Conservation (phyloP, 2,329 filamentous ascomycete species). For the Aspergillus phoenicis region DNA sequence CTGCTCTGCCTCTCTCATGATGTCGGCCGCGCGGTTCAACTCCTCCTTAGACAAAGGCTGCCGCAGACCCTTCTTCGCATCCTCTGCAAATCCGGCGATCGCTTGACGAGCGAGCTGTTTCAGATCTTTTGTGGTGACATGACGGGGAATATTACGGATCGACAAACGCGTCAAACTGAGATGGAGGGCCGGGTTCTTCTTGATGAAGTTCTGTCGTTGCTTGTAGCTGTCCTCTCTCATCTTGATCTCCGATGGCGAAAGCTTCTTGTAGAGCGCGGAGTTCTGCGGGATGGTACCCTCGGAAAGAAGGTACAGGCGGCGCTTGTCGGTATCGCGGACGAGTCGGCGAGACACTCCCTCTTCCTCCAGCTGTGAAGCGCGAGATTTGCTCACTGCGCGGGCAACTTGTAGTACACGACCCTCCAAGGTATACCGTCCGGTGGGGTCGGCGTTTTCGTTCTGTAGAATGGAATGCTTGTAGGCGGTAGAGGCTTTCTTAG, state of each 20-base stretch:
- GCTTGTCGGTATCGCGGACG: conserved; percentile 80
- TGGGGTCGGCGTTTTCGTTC: conserved; percentile 77
- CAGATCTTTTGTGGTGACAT: conserved; percentile 80
- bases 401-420: conserved; percentile 83
- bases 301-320: conserved; percentile 80
- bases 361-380: conserved; percentile 75
- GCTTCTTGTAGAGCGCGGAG: conserved; percentile 73
- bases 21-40: conserved; percentile 73
- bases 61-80: conserved; percentile 77
- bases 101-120: conserved; percentile 89
- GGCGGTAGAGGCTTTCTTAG: conserved; percentile 45
- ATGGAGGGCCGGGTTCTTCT: conserved; percentile 86
- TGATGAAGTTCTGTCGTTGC: conserved; percentile 86
- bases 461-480: conserved; percentile 82
- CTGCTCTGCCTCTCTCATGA: conserved; percentile 78
- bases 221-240: conserved; percentile 85
- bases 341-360: conserved; percentile 65
- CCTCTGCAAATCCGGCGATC: conserved; percentile 90
- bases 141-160: conserved; percentile 84
- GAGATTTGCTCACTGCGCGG: conserved; percentile 79
- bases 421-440: conserved; percentile 85
- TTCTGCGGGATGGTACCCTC: conserved; percentile 82
- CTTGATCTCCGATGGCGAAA: conserved; percentile 77
- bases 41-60: conserved; percentile 88
- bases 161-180: conserved; percentile 87